Evolutionary conservation across 108 stramenopile species (phyloP).

Genomic region (Nannochloropsis oceanica): DNA sequence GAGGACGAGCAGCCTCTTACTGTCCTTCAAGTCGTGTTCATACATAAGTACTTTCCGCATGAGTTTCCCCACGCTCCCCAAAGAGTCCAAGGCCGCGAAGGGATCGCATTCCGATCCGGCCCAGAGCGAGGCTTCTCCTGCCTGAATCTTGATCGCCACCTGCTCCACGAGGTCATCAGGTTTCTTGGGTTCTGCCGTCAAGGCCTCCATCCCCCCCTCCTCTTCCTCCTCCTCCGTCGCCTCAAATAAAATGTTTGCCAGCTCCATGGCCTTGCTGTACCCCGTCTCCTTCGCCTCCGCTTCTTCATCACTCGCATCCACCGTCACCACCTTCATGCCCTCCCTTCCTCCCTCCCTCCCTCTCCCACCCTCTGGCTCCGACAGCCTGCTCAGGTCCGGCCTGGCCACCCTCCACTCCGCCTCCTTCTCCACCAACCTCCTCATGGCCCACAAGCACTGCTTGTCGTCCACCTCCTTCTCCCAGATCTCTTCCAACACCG

Average conservation of each 20-base stretch:
- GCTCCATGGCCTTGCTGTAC: neutral
- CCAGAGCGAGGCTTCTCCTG: neutral
- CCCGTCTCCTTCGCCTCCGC: neutral
- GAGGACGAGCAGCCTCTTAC: neutral
- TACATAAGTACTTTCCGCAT: neutral
- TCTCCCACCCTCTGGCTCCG: neutral
- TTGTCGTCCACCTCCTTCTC: neutral
- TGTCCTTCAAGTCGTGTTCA: neutral
- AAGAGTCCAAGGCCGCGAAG: neutral
- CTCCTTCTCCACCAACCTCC: neutral
- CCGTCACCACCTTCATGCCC: neutral
- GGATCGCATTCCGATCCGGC: neutral
- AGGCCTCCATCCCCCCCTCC: neutral
- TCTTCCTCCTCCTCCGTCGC: neutral
- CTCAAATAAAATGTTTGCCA: neutral
- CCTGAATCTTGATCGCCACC: neutral
- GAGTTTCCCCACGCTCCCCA: neutral
- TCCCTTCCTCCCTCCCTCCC: neutral
- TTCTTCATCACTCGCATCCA: neutral
- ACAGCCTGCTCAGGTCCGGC: neutral
- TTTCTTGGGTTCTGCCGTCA: neutral
- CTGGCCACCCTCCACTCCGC: neutral
- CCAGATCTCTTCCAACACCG: neutral
- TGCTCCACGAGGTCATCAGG: neutral
- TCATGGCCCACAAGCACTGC: neutral